These are phyloP conservation scores for Myriosclerotinia duriaeana DNA, from an alignment of 2,329 filamentous ascomycete genomes.

Conservation along the genomic window DNA sequence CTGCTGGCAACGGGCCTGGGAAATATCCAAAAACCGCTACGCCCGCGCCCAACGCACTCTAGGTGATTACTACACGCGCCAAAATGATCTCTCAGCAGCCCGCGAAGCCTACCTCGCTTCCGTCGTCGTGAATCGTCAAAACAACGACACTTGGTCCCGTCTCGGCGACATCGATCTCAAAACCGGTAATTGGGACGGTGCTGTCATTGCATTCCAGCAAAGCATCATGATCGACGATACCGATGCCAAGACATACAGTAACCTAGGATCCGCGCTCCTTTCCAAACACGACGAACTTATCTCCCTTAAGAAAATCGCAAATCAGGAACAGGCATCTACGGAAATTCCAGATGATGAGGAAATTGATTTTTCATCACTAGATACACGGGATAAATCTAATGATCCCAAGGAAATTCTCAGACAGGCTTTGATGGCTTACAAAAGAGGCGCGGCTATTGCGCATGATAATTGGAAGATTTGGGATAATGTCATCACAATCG, in stretches of 20 bases:
- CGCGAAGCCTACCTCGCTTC: conserved; percentile 76
- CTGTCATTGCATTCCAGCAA: conserved; percentile 78
- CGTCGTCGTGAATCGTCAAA: conserved; percentile 75
- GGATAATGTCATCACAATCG: conserved; percentile 92
- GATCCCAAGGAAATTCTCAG: conserved; percentile 52
- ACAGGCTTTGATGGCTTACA: conserved; percentile 81
- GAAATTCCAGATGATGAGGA: conserved; percentile 24
- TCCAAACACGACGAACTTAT: conserved; percentile 59
- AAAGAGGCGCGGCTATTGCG: conserved; percentile 79
- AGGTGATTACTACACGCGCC: conserved; percentile 71
- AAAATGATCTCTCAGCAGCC: conserved; percentile 66
- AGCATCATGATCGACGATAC: conserved; percentile 83
- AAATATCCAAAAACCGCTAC: conserved; percentile 76
- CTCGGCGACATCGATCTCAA: conserved; percentile 86
- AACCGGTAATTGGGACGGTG: conserved; percentile 71
- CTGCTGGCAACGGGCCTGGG: conserved; percentile 86
- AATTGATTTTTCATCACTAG: conserved; percentile 13
- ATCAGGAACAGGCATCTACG: conserved; percentile 36
- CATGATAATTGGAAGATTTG: conserved; percentile 90
- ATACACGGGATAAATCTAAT: conserved; percentile 38
- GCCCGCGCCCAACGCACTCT: conserved; percentile 85
- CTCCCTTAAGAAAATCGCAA: conserved; percentile 43
- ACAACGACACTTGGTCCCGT: conserved; percentile 82
- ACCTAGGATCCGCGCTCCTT: conserved; percentile 81
- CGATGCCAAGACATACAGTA: conserved; percentile 92